A percentile compares a stretch with the other conserved stretches of the same genome.
phyloP scores from a whole-genome alignment of 306 rosid species.

The Fragaria nilgerrensis region DNA sequence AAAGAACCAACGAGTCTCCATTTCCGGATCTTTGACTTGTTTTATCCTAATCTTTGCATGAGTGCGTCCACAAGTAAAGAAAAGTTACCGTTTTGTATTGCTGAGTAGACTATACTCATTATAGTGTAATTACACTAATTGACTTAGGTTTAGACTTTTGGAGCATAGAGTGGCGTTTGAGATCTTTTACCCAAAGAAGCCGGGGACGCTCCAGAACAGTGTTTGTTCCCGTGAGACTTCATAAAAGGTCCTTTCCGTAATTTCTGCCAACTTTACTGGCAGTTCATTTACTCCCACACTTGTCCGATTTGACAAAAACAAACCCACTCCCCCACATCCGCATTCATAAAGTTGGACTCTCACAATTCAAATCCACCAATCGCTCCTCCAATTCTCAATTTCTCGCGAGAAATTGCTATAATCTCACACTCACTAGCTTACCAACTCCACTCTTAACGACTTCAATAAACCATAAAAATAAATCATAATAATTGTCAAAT shows the following conservation, averaged over 20 bases:
- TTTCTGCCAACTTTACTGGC: neutral
- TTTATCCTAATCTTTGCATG: neutral
- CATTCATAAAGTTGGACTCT: neutral
- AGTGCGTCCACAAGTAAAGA: neutral
- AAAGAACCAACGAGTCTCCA: too few relatives aligned
- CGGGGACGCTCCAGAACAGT: neutral
- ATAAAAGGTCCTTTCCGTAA: slow-evolving; percentile 23
- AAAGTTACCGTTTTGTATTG: neutral
- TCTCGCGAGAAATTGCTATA: slow-evolving; percentile 25
- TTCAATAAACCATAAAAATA: neutral
- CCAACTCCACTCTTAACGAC: slow-evolving; percentile 28
- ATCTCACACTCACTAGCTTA: neutral
- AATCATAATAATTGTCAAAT: neutral
- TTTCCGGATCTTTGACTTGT: too few relatives aligned
- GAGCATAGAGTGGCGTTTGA: neutral
- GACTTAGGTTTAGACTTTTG: neutral
- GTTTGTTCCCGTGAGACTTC: neutral
- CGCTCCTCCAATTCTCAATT: slow-evolving; percentile 13
- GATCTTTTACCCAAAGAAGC: neutral
- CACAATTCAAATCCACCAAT: neutral
- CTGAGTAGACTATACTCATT: neutral
- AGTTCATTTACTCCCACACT: slow-evolving; percentile 26
- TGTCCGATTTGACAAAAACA: slow-evolving; percentile 21
- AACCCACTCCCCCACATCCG: neutral
- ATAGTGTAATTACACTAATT: neutral